Evolutionary conservation across 1,284 basidiomycete genomes (phyloP), one percentile per base, ranked within the genome.

Genomic region (Pisolithus thermaeus): DNA sequence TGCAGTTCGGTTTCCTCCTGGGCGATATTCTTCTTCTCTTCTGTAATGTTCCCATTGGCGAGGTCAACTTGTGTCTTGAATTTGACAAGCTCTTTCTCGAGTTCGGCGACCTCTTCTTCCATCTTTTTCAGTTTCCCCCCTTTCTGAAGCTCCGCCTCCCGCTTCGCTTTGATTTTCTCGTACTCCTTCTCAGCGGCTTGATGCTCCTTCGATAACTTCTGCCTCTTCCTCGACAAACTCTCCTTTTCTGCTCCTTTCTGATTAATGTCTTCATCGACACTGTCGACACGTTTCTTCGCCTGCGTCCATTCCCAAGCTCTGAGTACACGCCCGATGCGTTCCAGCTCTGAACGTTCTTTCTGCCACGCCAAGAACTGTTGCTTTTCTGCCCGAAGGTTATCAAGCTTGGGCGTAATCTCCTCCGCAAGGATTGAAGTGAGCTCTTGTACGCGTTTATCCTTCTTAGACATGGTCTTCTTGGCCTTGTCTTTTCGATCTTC

Each of bases 401-500:
- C 90, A 42, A 99, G 78, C 68, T 97, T 98, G 1, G 96, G 96
- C 0, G 84, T 88, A 64, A 99, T 97, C 70, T 99, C 97, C 66
- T 98, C 94, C 1, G 75, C 71, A 22, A 98, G 79, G 16, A 91
- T 76, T 2, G 80, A 76, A 22, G 80, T 84, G 63, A 98, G 89
- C 69, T 98, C 95, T 56, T 92, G 87, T 20, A 99, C 90, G 61
- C 91, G 90, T 70, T 95, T 97, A 61, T 99, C 93, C 74, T 99
- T 99, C 77, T 97, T 98, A 28, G 82, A 78, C 86, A 99, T 99
- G 0, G 93, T 97, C 71, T 92, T 95, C 66, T 89, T 83, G 7
- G 97, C 96, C 68, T 97, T 98, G 64, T 97, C 94, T 69, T 99
- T 99, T 35, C 92, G 83, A 56, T 99, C 96, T 69, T 99, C 97